phyloP scores from a whole-genome alignment of 495 filamentous ascomycete genomes.

The Bacidia gigantensis region DNA sequence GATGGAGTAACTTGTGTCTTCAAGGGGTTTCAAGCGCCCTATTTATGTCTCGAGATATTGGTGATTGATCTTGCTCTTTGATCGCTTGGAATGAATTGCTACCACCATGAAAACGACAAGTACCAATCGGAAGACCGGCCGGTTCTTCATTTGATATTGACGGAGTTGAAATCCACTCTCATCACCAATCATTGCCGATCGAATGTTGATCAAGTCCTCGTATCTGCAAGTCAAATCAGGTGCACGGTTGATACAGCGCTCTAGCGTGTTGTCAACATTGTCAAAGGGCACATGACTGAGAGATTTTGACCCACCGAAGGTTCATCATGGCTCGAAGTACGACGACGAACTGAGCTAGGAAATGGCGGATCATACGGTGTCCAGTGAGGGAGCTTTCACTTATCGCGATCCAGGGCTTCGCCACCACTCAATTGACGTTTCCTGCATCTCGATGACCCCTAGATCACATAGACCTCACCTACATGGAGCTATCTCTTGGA shows the following conservation, averaged over 20 bases:
- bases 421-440: slow-evolving; percentile 1
- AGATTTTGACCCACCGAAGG: not conserved
- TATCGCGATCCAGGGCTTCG: slow-evolving; percentile 9
- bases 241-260: not conserved
- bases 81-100: not conserved
- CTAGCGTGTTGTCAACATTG: not conserved
- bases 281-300: not conserved
- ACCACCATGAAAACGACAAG: not conserved
- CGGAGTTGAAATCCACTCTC: not conserved
- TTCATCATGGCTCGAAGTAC: not conserved
- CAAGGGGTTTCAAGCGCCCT: not conserved
- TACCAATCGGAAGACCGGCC: not conserved
- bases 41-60: slow-evolving; percentile 16
- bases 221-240: slow-evolving; percentile 1
- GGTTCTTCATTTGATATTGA: not conserved
- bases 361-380: not conserved
- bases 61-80: slow-evolving; percentile 9
- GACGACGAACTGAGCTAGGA: not conserved
- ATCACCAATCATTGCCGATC: not conserved
- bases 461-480: slow-evolving; percentile 6
- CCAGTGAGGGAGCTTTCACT: slow-evolving; percentile 11
- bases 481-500: slow-evolving; percentile 5
- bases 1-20: too few relatives aligned
- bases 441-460: slow-evolving; percentile 8
- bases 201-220: not conserved